phyloP scores from a whole-genome alignment of 164 flowering plant species.

The Saururus chinensis region DNA sequence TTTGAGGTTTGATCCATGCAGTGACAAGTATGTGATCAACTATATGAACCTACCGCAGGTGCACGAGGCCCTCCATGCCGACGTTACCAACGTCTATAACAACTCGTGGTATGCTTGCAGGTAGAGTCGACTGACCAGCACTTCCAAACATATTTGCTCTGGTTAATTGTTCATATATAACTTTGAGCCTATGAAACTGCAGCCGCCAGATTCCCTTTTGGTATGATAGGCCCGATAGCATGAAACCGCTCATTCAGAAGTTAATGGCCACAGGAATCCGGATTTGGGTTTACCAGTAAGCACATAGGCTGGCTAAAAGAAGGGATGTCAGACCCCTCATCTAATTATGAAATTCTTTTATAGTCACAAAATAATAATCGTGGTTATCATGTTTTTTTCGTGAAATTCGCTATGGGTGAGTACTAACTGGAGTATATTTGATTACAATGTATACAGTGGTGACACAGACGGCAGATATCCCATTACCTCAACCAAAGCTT shows the following conservation, averaged over 20 bases:
- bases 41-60: constrained; percentile 46
- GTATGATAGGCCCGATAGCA: constrained; percentile 33
- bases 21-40: constrained; percentile 30
- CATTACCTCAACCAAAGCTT: constrained; percentile 56
- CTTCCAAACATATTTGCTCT: too few species aligned
- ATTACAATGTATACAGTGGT: too few species aligned
- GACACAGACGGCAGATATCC: constrained; percentile 68
- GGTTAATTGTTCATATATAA: background rate
- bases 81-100: too few species aligned
- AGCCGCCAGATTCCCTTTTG: constrained; percentile 30
- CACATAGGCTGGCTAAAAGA: too few species aligned
- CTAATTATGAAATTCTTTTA: background rate
- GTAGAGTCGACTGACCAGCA: too few species aligned
- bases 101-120: constrained; percentile 25
- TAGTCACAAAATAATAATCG: too few species aligned
- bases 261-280: constrained; percentile 40
- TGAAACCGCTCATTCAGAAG: constrained; percentile 44
- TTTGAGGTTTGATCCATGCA: constrained; percentile 46
- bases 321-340: too few species aligned
- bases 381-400: too few species aligned
- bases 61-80: too few species aligned
- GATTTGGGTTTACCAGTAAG: constrained; percentile 65
- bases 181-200: too few species aligned
- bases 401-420: too few species aligned
- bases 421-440: too few species aligned